Percentiles rank a stretch among this genome's conserved stretches.
Conservation (phyloP, 1,284 basidiomycete species). For the Puccinia polysora region DNA sequence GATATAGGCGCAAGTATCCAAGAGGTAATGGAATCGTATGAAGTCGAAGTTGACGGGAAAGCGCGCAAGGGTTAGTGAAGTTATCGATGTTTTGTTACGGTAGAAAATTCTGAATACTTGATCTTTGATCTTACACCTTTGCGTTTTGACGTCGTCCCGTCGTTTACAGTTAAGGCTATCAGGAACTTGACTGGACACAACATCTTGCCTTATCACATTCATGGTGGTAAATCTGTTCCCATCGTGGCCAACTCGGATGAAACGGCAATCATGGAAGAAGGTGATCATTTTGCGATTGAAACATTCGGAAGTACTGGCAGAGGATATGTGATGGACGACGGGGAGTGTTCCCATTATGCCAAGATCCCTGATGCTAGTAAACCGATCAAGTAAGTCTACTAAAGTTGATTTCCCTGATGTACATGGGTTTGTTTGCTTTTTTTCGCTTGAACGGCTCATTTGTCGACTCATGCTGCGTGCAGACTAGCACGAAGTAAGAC, state of each 20-base stretch:
- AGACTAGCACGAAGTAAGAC: conserved; percentile 80
- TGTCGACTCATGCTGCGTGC: conserved; percentile 34
- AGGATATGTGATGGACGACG: conserved; percentile 83
- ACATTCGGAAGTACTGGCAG: conserved; percentile 97
- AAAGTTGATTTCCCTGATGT: conserved; percentile 22
- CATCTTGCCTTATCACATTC: conserved; percentile 82
- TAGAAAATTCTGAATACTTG: neutral
- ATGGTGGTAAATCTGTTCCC: conserved; percentile 78
- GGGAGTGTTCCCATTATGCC: conserved; percentile 92
- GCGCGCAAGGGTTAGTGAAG: conserved; percentile 67
- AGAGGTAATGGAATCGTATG: conserved; percentile 98
- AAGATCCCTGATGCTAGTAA: conserved; percentile 67
- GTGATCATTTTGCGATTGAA: conserved; percentile 98
- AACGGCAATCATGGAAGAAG: conserved; percentile 96
- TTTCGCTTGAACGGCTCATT: neutral
- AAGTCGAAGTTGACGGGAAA: conserved; percentile 85
- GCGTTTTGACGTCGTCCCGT: neutral
- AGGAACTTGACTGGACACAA: conserved; percentile 85
- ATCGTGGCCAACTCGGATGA: conserved; percentile 78
- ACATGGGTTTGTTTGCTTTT: conserved; percentile 33
- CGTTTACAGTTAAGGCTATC: conserved; percentile 74
- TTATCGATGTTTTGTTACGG: neutral
- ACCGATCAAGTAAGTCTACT: conserved; percentile 65
- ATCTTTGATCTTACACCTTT: neutral
- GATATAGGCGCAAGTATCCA: conserved; percentile 90